These are phyloP conservation scores for Geranium incanum DNA, from an alignment of 441 rosid genomes.

Conservation along the genomic window DNA sequence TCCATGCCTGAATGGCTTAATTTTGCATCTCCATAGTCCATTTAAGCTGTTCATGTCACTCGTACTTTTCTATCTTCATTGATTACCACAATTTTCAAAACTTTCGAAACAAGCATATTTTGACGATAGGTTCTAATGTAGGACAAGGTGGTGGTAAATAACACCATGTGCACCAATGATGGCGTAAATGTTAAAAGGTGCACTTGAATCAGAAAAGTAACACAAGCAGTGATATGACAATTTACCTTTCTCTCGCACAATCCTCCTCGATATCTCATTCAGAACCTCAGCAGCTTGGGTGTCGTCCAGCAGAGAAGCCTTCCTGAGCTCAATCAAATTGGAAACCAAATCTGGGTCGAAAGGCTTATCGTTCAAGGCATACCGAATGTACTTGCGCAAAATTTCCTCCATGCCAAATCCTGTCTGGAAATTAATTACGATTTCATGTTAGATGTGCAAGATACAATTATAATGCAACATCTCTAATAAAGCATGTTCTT, in stretches of 20 bases:
- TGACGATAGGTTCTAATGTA: background rate
- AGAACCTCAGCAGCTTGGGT: slow-evolving; percentile 62
- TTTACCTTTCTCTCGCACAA: slow-evolving; percentile 77
- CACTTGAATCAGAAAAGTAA: background rate
- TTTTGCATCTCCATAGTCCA: too few relatives aligned
- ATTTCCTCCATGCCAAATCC: slow-evolving; percentile 82
- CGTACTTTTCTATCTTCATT: too few relatives aligned
- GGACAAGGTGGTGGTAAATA: background rate
- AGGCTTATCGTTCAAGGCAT: slow-evolving; percentile 84
- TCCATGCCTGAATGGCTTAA: background rate
- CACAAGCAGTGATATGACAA: background rate
- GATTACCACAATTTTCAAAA: background rate
- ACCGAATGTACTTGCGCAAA: slow-evolving; percentile 78
- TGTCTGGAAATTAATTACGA: slow-evolving; percentile 54
- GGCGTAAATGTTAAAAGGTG: background rate
- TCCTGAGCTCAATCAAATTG: slow-evolving; percentile 57
- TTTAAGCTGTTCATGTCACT: too few relatives aligned
- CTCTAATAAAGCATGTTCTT: background rate
- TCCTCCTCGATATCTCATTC: slow-evolving; percentile 71
- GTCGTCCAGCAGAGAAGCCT: slow-evolving; percentile 63
- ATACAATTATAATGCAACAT: background rate
- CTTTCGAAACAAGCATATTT: background rate
- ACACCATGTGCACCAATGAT: background rate
- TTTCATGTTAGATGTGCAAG: background rate
- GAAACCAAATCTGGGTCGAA: slow-evolving; percentile 64